phyloP scores from a whole-genome alignment of 2,329 filamentous ascomycete species.

The Trichoderma hamatum region DNA sequence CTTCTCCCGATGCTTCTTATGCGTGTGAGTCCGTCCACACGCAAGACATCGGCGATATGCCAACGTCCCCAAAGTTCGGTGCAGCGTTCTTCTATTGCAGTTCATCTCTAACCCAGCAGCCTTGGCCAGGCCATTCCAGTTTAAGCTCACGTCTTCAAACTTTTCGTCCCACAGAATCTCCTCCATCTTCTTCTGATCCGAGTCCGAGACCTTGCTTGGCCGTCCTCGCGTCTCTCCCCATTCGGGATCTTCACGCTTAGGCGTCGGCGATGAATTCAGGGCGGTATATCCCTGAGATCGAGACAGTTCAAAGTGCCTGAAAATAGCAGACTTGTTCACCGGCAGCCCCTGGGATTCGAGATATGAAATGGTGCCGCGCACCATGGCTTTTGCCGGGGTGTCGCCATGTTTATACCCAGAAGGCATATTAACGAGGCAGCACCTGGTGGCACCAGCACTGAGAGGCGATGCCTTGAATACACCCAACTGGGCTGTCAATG shows the following conservation, averaged over 20 bases:
- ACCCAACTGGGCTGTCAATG: background rate
- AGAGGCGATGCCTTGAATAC: background rate
- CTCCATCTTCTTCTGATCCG: conserved; percentile 44
- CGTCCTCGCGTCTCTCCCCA: conserved; percentile 46
- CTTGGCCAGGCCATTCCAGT: conserved; percentile 41
- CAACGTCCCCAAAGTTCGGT: conserved; percentile 44
- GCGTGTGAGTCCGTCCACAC: conserved; percentile 38
- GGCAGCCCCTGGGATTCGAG: conserved; percentile 44
- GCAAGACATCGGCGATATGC: conserved; percentile 41
- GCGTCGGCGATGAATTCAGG: conserved; percentile 38
- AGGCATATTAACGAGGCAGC: conserved; percentile 7
- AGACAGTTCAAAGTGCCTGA: conserved; percentile 45
- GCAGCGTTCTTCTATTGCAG: conserved; percentile 43
- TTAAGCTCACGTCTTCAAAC: conserved; percentile 39
- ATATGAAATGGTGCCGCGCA: conserved; percentile 45
- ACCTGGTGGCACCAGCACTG: background rate
- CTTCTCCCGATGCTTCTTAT: conserved; percentile 40
- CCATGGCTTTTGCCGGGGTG: conserved; percentile 45
- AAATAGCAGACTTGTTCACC: conserved; percentile 47
- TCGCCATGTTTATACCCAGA: conserved; percentile 43
- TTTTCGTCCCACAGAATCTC: conserved; percentile 43
- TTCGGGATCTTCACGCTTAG: conserved; percentile 42
- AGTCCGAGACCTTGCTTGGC: conserved; percentile 41
- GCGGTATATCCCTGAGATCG: conserved; percentile 45
- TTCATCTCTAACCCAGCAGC: conserved; percentile 40